Percentiles rank a stretch among this genome's conserved stretches.
phyloP scores from a whole-genome alignment of 257 asterid genomes.

The Solanum clarkiae region DNA sequence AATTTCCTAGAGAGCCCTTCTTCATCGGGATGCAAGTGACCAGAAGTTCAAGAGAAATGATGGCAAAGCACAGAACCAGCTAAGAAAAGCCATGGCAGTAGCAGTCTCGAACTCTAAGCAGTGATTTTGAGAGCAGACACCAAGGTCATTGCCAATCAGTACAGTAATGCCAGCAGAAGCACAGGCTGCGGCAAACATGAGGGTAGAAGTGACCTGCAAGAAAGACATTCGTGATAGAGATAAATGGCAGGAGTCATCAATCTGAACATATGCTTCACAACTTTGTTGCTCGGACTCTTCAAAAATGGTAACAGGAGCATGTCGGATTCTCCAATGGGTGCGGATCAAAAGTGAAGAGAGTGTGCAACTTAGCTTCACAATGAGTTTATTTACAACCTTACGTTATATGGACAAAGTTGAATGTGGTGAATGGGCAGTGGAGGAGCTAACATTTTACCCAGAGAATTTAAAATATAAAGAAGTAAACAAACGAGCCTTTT shows the following conservation, averaged over 20 bases:
- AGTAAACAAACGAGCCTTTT: not conserved
- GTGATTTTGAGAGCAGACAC: constrained; percentile 59
- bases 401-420: not conserved
- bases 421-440: not conserved
- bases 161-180: constrained; percentile 98
- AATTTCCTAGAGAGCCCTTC: not conserved
- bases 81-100: constrained; percentile 90
- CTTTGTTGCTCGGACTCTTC: too few relatives aligned
- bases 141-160: constrained; percentile 75
- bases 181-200: constrained; percentile 93
- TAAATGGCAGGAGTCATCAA: not conserved
- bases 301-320: too few relatives aligned
- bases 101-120: constrained; percentile 87
- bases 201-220: constrained; percentile 77
- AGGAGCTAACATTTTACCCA: not conserved
- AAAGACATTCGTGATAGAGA: not conserved
- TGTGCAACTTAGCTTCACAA: not conserved
- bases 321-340: too few relatives aligned
- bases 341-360: too few relatives aligned
- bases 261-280: not conserved
- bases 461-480: not conserved
- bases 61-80: constrained; percentile 88
- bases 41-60: constrained; percentile 76
- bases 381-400: not conserved
- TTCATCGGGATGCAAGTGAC: constrained; percentile 82